Base-by-base conservation (phyloP, 2,329 filamentous ascomycete species). In the Colletotrichum musae region DNA sequence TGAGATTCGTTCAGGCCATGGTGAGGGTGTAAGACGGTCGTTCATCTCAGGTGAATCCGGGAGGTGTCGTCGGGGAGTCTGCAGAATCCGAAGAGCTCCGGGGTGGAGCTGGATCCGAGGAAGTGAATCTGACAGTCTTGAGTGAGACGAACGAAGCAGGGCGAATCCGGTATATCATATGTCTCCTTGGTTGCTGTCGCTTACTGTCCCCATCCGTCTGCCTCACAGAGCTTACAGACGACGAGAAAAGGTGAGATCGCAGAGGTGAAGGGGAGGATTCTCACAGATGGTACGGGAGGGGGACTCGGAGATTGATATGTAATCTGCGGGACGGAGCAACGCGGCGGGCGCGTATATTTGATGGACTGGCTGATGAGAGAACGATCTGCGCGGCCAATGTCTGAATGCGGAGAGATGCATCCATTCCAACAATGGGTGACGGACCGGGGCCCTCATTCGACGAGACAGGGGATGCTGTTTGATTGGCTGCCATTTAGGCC, bases 381-480 rank as follows among this genome's bases (percentile, higher is more conserved):
- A 6, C 28, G 66, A 69, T 69, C 56, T 66, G 56, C 63, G 47
- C 63, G 47, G 18, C 10, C 13, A 18, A 16, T 56, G 61, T 41
- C 61, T 69, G 61, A 51, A 65, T 65, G 39, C 56, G 66, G 66
- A 59, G 45, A 36, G 58, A 69, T 69, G 43, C 62, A 50, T 50
- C 32, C 66, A 59, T 66, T 60, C 45, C 54, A 32, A 32, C 28
- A 32, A 7, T 54, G 26, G 54, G 24, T 60, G 66, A 60, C 54
- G 54, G 51, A 36, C 54, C 52, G 41, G 50, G 50, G 41, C 48
- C 32, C 10, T 52, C 24, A 36, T 13, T 24, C 26, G 47, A 54
- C 28, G 13, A 15, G 39, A 7, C 7, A 15, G 5, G 26, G 48
- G 28, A 3, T 26, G 13, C 4, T 16, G 21, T 57, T n/a, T 54